Evolutionary conservation across 2,329 filamentous ascomycete species (phyloP), one percentile per base, ranked within the genome.

Genomic region (Colletotrichum tropicale): DNA sequence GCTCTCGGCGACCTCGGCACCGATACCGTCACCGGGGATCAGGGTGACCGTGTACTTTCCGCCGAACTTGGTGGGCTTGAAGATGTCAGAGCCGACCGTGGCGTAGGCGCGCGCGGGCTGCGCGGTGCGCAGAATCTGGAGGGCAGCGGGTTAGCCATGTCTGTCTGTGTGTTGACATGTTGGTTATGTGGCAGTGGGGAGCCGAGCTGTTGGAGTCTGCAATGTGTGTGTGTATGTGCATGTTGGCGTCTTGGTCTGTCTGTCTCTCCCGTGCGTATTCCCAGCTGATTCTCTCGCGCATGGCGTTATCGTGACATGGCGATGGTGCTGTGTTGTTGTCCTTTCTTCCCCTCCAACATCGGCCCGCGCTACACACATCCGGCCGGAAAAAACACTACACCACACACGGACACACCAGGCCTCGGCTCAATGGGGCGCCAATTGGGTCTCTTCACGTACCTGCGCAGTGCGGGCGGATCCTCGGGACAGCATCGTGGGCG

Each of bases 1-100:
- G 78, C 95, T 97, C 89, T 98, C 96, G 82, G 96, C 96, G 77
- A 98, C 96, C 89, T 99, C 97, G 86, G 95, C 95, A 87, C 97
- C 97, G 85, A 99, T 98, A 90, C 97, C 97, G 83, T 99, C 97
- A 92, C 96, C 97, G 86, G 97, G 97, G 86, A 99, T 98, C 84
- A 99, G 91, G 79, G 96, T 98, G 82, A 98, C 96, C 48, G 97
- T 99, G 92, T 98, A 99, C 90, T 98, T 99, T 89, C 96, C 95
- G 86, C 97, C 97, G 87, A 96, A 98, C 91, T 98, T 97, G 89
- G 96, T 96, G 81, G 96, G 96, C 92, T 98, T 98, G 92, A 98
- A 98, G 88, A 98, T 96, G 88, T 98, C 97, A 85, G 94, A 94
- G 87, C 96, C 93, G 81, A 98, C 90, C 79, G 95, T 98, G 81